These are phyloP conservation scores for Argentina anserina DNA, from an alignment of 306 rosid genomes.

Conservation along the genomic window DNA sequence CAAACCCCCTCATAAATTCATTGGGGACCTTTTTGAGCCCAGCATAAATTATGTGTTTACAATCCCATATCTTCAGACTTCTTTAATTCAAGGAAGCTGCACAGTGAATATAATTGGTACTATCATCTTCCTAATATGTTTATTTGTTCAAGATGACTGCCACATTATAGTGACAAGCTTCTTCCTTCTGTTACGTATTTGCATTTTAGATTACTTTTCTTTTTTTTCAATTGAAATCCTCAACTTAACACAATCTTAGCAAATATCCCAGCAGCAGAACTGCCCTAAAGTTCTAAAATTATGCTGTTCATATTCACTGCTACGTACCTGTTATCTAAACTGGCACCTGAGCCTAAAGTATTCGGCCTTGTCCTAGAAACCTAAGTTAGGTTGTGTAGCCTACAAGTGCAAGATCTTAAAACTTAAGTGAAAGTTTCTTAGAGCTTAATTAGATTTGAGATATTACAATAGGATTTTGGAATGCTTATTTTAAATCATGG, in stretches of 20 bases:
- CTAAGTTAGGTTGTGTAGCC: not conserved
- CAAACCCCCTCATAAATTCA: not conserved
- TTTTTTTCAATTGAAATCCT: not conserved
- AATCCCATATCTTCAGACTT: not conserved
- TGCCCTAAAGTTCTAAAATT: not conserved
- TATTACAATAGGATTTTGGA: not conserved
- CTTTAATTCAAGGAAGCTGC: not conserved
- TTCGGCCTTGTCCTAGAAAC: not conserved
- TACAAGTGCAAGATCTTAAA: not conserved
- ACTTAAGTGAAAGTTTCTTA: not conserved
- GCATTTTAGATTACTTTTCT: not conserved
- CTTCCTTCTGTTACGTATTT: not conserved
- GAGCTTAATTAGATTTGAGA: not conserved
- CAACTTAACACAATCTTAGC: not conserved
- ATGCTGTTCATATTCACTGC: not conserved
- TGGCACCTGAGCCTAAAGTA: not conserved
- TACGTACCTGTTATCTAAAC: not conserved
- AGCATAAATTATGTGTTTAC: not conserved
- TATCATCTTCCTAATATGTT: not conserved
- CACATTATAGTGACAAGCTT: not conserved
- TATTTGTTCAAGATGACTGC: constrained; percentile 1
- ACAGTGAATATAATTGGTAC: not conserved
- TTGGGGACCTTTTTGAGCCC: not conserved
- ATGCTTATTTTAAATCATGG: not conserved
- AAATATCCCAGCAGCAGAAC: not conserved